These are phyloP conservation scores for Coprinopsis strossmayeri DNA, from an alignment of 768 basidiomycete genomes.

Conservation along the genomic window DNA sequence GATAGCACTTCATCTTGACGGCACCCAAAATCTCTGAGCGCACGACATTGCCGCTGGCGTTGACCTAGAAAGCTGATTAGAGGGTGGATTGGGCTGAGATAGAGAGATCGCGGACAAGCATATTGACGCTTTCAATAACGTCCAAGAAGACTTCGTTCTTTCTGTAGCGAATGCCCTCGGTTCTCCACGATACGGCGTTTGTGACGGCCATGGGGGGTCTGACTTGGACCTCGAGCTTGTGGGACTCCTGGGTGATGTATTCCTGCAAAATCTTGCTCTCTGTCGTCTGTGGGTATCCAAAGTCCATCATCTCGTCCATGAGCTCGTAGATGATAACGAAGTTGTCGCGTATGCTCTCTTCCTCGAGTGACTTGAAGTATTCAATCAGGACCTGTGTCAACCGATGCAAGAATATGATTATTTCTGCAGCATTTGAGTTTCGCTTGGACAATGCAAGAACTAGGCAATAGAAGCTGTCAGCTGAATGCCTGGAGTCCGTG, in stretches of 20 bases:
- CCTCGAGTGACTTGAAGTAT: constrained; percentile 99
- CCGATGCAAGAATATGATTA: constrained; percentile 94
- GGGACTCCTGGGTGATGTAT: constrained; percentile 98
- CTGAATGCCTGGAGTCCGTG: neutral
- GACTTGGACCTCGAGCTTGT: constrained; percentile 91
- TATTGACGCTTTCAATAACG: constrained; percentile 95
- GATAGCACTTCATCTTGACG: constrained; percentile 99
- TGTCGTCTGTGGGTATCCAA: constrained; percentile 97
- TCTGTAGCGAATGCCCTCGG: constrained; percentile 92
- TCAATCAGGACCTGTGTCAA: constrained; percentile 89
- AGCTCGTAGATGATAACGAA: constrained; percentile 99
- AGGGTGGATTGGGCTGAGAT: neutral
- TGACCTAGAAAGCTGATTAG: constrained; percentile 52
- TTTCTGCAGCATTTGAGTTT: constrained; percentile 93
- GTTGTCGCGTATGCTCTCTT: constrained; percentile 98
- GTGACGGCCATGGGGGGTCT: constrained; percentile 96
- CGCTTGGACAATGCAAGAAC: constrained; percentile 94
- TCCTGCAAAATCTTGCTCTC: constrained; percentile 99
- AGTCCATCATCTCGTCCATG: constrained; percentile 99
- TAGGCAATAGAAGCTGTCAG: constrained; percentile 22
- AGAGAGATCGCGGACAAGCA: constrained; percentile 56
- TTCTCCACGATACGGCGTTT: constrained; percentile 97
- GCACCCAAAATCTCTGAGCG: constrained; percentile 98
- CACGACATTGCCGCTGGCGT: constrained; percentile 94
- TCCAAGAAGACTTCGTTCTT: constrained; percentile 99